Conservation (phyloP, 805 yeast species). For the Metschnikowia continentalis region DNA sequence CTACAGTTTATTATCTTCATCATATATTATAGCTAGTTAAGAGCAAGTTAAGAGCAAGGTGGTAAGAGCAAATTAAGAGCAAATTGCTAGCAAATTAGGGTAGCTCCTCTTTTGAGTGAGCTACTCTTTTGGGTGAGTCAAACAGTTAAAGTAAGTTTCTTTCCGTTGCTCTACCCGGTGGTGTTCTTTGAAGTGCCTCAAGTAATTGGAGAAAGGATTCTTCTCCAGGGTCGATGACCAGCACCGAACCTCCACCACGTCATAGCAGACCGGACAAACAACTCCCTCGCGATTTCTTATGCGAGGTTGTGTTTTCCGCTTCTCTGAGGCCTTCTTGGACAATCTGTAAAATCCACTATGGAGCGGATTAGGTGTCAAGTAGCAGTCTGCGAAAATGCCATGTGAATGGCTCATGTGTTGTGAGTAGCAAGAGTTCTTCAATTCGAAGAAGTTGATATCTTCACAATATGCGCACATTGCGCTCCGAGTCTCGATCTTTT, state of each 20-base stretch:
- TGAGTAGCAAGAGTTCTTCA: slow-evolving; percentile 31
- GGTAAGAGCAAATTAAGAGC: neutral
- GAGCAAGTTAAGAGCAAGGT: too few relatives aligned
- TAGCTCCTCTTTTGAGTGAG: too few relatives aligned
- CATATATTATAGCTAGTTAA: neutral
- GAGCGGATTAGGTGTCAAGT: slow-evolving; percentile 30
- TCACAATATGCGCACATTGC: slow-evolving; percentile 37
- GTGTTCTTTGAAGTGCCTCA: slow-evolving; percentile 16
- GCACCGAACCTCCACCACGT: slow-evolving; percentile 20
- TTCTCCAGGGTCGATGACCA: slow-evolving; percentile 15
- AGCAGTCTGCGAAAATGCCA: slow-evolving; percentile 29
- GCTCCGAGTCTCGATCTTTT: slow-evolving; percentile 21
- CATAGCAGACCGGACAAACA: slow-evolving; percentile 28
- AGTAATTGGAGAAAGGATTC: slow-evolving; percentile 17
- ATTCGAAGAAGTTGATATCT: slow-evolving; percentile 24
- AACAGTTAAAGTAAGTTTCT: slow-evolving; percentile 7
- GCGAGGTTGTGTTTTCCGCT: slow-evolving; percentile 22
- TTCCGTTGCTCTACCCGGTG: slow-evolving; percentile 13
- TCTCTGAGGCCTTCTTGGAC: slow-evolving; percentile 16
- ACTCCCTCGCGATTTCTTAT: slow-evolving; percentile 22
- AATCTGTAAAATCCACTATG: slow-evolving; percentile 18
- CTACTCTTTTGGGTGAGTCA: neutral
- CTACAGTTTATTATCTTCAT: neutral
- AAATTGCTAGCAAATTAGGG: neutral
- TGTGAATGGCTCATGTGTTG: slow-evolving; percentile 34